A percentile compares a stretch with the other conserved stretches of the same genome.
Conservation (phyloP, 768 basidiomycete species). For the Rhodocollybia butyracea region DNA sequence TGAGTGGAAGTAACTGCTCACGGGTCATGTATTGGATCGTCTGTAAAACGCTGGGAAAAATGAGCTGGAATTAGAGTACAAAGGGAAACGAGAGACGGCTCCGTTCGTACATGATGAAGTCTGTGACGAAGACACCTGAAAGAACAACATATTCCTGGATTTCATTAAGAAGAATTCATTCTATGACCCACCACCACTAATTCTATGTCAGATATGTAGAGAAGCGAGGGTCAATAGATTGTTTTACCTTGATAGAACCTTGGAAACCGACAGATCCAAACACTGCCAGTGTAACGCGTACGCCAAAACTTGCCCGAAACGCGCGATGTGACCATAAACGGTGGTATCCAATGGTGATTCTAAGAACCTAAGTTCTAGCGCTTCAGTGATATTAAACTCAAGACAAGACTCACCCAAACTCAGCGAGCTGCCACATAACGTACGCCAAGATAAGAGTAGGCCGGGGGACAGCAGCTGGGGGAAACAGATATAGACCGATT, state of each 20-base stretch:
- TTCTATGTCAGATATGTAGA: background rate
- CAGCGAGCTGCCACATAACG: conserved; percentile 64
- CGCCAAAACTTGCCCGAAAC: conserved; percentile 53
- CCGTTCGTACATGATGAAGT: conserved; percentile 72
- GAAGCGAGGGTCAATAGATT: background rate
- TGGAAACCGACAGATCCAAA: conserved; percentile 76
- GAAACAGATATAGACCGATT: conserved; percentile 48
- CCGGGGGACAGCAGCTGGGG: conserved; percentile 38
- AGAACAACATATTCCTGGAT: background rate
- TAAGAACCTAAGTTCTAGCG: conserved; percentile 20
- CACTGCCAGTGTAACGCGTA: conserved; percentile 57
- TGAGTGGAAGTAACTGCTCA: conserved; percentile 25
- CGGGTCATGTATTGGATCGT: conserved; percentile 68
- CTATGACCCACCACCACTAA: conserved; percentile 51
- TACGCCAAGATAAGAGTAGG: conserved; percentile 52
- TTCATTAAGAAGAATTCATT: background rate
- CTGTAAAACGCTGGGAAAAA: conserved; percentile 56
- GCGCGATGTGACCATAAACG: conserved; percentile 75
- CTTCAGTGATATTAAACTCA: background rate
- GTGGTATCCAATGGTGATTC: conserved; percentile 77
- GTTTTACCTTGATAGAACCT: conserved; percentile 69
- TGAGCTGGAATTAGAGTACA: conserved; percentile 2
- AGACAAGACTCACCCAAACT: conserved; percentile 49
- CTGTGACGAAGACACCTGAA: conserved; percentile 68
- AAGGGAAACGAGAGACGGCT: conserved; percentile 2